Evolutionary conservation across 164 flowering plant genomes (phyloP), one percentile per base, ranked within the genome.

Genomic region (Santalum album): DNA sequence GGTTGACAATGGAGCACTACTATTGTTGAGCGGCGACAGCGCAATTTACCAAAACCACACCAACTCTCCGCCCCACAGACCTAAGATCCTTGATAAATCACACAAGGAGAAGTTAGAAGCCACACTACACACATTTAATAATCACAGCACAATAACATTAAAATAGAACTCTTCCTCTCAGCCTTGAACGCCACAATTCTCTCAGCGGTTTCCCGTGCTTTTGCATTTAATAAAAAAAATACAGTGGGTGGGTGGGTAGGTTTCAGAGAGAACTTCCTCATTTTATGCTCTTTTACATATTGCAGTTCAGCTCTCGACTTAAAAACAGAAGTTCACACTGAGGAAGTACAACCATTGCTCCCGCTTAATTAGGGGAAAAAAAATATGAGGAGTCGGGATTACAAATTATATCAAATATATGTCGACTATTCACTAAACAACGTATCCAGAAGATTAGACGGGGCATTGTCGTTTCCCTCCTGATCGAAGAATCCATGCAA

Each of bases 401-500:
- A 29, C 34, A 29, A 29, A 29, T 29, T 29, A 29, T 29, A 29
- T 29, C 34, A 3, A 9, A 4, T 29, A 29, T 3, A 29, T 29
- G 4, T 9, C 34, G 58, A 50, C 42, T 71, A 75, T 39, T 71
- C 72, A 49, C 4, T 56, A 54, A 81, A 87, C 61, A 84, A 63
- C 16, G 74, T 58, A 63, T 78, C 92, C 48, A 91, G 74, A 66
- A 81, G 78, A 54, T 77, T 82, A 7, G 82, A 66, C 26, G 84
- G 54, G 24, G 87, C 62, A 62, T 68, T 72, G 1, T 57, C 72
- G 55, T 57, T 67, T 55, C 64, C 71, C 18, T 39, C 66, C 51
- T 65, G 80, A 56, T 78, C 84, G 55, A 88, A 86, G 59, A 86
- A 75, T 29, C 77, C 90, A 68, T 67, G 71, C 17, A 70, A 61